A percentile compares a stretch with the other conserved stretches of the same genome.
phyloP scores from a whole-genome alignment of 2,329 filamentous ascomycete species.

The Cercospora zeae-maydis region DNA sequence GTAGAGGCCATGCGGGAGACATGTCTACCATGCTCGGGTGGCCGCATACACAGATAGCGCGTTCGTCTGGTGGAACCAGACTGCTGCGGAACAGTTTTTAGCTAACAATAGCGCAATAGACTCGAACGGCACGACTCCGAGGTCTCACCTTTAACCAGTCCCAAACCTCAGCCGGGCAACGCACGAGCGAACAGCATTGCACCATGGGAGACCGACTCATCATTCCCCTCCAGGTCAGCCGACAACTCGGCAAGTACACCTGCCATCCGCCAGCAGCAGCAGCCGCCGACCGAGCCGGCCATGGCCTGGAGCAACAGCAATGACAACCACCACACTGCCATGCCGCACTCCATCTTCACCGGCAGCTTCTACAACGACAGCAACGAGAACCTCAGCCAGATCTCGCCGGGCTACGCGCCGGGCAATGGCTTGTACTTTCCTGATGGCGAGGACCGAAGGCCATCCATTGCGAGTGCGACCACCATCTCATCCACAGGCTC shows the following conservation, averaged over 20 bases:
- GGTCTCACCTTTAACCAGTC: slow-evolving; percentile 40
- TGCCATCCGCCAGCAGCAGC: slow-evolving; percentile 32
- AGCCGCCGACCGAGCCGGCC: slow-evolving; percentile 53
- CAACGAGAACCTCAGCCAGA: slow-evolving; percentile 64
- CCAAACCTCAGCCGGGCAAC: slow-evolving; percentile 42
- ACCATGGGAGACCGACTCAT: slow-evolving; percentile 48
- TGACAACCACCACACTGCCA: slow-evolving; percentile 30
- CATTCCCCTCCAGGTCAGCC: slow-evolving; percentile 16
- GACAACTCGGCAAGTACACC: slow-evolving; percentile 52
- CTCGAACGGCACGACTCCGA: slow-evolving; percentile 45
- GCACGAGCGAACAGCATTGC: slow-evolving; percentile 46
- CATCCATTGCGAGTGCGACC: slow-evolving; percentile 82
- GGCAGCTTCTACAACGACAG: slow-evolving; percentile 66
- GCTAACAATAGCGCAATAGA: slow-evolving; percentile 36
- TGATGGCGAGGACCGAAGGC: slow-evolving; percentile 73
- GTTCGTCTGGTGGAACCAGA: slow-evolving; percentile 29
- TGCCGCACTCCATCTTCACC: slow-evolving; percentile 44
- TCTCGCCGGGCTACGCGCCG: slow-evolving; percentile 67
- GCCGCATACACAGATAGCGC: slow-evolving; percentile 4
- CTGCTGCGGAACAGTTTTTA: slow-evolving; percentile 17
- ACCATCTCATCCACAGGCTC: slow-evolving; percentile 84
- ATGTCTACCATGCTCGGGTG: background rate
- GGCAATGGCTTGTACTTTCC: slow-evolving; percentile 49
- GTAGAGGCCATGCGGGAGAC: too few species aligned
- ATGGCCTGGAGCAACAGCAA: slow-evolving; percentile 46